A percentile compares a stretch with the other conserved stretches of the same genome.
These are phyloP conservation scores for Stachybotrys elegans DNA, from an alignment of 2,329 filamentous ascomycete species.

Conservation along the genomic window DNA sequence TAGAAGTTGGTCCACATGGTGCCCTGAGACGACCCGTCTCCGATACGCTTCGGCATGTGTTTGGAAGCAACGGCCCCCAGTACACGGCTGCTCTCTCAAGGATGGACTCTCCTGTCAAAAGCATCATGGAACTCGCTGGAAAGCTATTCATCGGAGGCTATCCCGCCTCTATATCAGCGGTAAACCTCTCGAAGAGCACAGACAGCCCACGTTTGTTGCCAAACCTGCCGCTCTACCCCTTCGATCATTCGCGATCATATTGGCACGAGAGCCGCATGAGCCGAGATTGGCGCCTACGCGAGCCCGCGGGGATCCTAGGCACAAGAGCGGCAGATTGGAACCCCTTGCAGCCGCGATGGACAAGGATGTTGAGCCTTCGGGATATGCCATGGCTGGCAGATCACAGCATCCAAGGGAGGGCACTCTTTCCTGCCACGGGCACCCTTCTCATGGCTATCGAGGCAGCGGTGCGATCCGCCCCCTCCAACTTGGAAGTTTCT, in stretches of 20 bases:
- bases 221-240: slow-evolving; percentile 30
- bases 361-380: slow-evolving; percentile 16
- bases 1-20: slow-evolving; percentile 21
- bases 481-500: not conserved
- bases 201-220: slow-evolving; percentile 14
- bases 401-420: slow-evolving; percentile 22
- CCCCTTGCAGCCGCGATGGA: slow-evolving; percentile 18
- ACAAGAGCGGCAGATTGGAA: slow-evolving; percentile 13
- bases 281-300: slow-evolving; percentile 20
- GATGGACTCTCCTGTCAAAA: not conserved
- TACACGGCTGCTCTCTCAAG: slow-evolving; percentile 4
- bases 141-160: slow-evolving; percentile 26
- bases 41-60: slow-evolving; percentile 19
- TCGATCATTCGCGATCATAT: slow-evolving; percentile 29
- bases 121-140: slow-evolving; percentile 16
- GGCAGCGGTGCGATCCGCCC: slow-evolving; percentile 13
- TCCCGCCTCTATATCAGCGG: slow-evolving; percentile 32
- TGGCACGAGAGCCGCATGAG: slow-evolving; percentile 28
- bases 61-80: slow-evolving; percentile 23
- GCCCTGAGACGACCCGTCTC: slow-evolving; percentile 13
- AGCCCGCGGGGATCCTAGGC: slow-evolving; percentile 33
- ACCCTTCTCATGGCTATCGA: slow-evolving; percentile 28
- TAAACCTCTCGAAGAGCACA: slow-evolving; percentile 25
- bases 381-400: slow-evolving; percentile 32
- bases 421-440: slow-evolving; percentile 32